These are phyloP conservation scores for Biscutella laevigata DNA, from an alignment of 441 rosid genomes.

Conservation along the genomic window DNA sequence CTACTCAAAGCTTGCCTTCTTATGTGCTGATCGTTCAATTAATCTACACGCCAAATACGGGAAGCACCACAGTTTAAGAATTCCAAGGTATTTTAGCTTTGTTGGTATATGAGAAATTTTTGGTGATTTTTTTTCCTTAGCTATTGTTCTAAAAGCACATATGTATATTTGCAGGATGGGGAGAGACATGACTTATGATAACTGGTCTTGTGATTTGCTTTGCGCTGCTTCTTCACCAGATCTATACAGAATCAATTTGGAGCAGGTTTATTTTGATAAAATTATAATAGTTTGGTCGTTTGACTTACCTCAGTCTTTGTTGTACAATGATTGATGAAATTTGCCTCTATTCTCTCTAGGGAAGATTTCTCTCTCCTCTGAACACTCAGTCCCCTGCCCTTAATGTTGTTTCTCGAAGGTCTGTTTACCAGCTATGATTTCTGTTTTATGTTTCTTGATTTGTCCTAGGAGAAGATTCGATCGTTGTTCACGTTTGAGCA, in stretches of 20 bases:
- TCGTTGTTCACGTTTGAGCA: slow-evolving; percentile 15
- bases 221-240: slow-evolving; percentile 97
- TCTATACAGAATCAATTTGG: slow-evolving; percentile 77
- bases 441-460: background rate
- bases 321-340: slow-evolving; percentile 14
- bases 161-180: slow-evolving; percentile 64
- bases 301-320: background rate
- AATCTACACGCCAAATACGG: slow-evolving; percentile 85
- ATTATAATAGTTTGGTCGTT: background rate
- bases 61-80: slow-evolving; percentile 64
- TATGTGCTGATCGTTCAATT: slow-evolving; percentile 86
- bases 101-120: background rate
- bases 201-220: slow-evolving; percentile 89
- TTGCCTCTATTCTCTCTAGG: slow-evolving; percentile 35
- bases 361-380: slow-evolving; percentile 67
- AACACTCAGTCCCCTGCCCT: slow-evolving; percentile 73
- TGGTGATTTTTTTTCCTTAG: background rate
- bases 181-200: slow-evolving; percentile 70
- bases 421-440: background rate
- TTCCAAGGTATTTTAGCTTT: slow-evolving; percentile 56
- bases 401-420: slow-evolving; percentile 92
- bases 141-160: background rate
- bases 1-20: slow-evolving; percentile 85
- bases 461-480: background rate
- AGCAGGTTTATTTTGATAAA: slow-evolving; percentile 44